These are phyloP conservation scores for Lathyrus sativus DNA, from an alignment of 306 rosid species.

Conservation along the genomic window DNA sequence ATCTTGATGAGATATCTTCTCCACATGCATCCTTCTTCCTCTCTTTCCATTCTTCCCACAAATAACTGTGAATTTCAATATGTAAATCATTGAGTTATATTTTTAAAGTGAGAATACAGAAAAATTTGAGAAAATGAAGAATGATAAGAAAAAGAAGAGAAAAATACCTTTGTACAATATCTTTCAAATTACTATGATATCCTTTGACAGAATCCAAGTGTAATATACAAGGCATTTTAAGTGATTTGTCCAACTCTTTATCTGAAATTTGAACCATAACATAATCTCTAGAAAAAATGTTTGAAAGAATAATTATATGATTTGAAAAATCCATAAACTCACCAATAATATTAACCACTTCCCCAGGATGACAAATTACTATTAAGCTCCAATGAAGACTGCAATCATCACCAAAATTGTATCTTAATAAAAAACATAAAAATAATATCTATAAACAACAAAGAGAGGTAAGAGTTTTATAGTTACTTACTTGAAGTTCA, in stretches of 20 bases:
- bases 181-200: constrained; percentile 79
- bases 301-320: constrained; percentile 5
- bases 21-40: constrained; percentile 58
- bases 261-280: constrained; percentile 48
- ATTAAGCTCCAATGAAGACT: constrained; percentile 86
- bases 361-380: constrained; percentile 80
- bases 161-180: constrained; percentile 79
- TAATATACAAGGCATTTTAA: constrained; percentile 76
- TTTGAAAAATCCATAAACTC: constrained; percentile 32
- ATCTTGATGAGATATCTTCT: constrained; percentile 52
- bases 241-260: constrained; percentile 49
- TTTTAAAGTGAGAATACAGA: too few relatives aligned
- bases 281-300: constrained; percentile 28
- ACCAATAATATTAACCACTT: constrained; percentile 64
- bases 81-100: not conserved
- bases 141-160: not conserved
- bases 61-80: constrained; percentile 58
- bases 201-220: constrained; percentile 98
- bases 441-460: constrained; percentile 28
- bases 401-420: constrained; percentile 41
- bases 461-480: constrained; percentile 15
- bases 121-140: not conserved
- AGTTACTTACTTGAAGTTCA: constrained; percentile 76
- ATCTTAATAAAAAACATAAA: constrained; percentile 35
- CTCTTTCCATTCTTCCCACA: constrained; percentile 90